Conservation (phyloP, 192 early-diverging fungal genomes). For the Linnemannia elongata region DNA sequence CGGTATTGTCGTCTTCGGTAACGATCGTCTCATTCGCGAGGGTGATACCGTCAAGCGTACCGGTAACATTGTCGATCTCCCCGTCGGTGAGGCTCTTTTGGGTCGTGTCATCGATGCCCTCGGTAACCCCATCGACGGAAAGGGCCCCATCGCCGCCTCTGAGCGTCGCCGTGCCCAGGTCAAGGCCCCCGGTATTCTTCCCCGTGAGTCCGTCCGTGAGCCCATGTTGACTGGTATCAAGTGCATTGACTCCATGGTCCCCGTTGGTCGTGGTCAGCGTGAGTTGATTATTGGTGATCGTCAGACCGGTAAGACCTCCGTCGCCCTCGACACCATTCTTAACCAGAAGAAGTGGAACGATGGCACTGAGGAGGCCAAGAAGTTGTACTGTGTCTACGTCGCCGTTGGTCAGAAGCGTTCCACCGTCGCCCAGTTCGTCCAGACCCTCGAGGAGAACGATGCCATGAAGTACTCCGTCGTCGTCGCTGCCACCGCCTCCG, state of each 20-base stretch:
- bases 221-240: constrained; percentile 99
- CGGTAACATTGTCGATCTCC: constrained; percentile 98
- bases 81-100: constrained; percentile 93
- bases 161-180: constrained; percentile 95
- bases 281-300: constrained; percentile 99
- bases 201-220: constrained; percentile 98
- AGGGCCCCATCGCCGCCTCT: constrained; percentile 93
- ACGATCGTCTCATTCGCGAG: constrained; percentile 99
- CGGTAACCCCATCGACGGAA: constrained; percentile 99
- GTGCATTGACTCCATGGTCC: constrained; percentile 99
- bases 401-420: constrained; percentile 99
- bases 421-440: constrained; percentile 98
- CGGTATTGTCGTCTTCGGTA: constrained; percentile 99
- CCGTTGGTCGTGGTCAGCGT: constrained; percentile 99
- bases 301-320: constrained; percentile 99
- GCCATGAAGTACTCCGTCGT: constrained; percentile 99
- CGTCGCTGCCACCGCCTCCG: constrained; percentile 99
- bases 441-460: constrained; percentile 97
- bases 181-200: constrained; percentile 99
- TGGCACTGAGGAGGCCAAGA: constrained; percentile 95
- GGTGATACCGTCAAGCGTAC: constrained; percentile 99
- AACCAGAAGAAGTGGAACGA: constrained; percentile 99
- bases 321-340: constrained; percentile 98
- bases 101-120: constrained; percentile 99
- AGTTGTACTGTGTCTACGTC: constrained; percentile 99